Evolutionary conservation across 2,329 filamentous ascomycete species (phyloP), one percentile per base, ranked within the genome.

Genomic region (Lecanicillium sp.): DNA sequence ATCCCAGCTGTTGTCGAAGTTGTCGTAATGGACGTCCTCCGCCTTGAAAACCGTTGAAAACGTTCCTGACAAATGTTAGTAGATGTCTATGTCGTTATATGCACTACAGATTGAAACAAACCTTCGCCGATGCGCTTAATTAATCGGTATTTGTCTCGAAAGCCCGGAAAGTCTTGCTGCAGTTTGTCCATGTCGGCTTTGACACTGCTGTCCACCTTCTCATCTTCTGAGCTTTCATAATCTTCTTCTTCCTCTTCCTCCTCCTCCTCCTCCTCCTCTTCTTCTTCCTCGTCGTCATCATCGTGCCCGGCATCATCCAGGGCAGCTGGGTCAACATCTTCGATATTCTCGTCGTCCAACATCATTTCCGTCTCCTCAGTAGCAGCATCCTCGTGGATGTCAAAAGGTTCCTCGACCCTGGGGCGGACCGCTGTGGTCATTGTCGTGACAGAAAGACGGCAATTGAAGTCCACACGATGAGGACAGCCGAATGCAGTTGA

Each of bases 41-140:
- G 94, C 92, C 61, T 98, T 98, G 72, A 98, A 98, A 11, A 98
- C 92, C 2, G 92, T 96, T 1, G 92, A 96, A 58, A 98, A 98
- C 2, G 92, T 98, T 42, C 92, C 88, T 95, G 48, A n/a, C 14
- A 28, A 12, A 31, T 31, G 33, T 43, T 50, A 37, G 53, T 45
- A 19, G 33, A 37, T 33, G 16, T n/a, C 9, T 13, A 20, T 18
- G 18, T 16, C 13, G 15, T 13, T 16, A 16, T 27, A n/a, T 15
- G 22, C 22, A 25, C 25, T n/a, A 11, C 38, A 22, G 38, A 5
- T 22, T 6, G 11, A 11, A 25, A 50, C 54, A 41, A 63, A 89
- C 88, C 92, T 75, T 98, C 92, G 54, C 92, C 92, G 54, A 98
- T 98, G 45, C 90, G 83, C 63, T 95, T 95, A 57, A 98, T 92